These are phyloP conservation scores for Escallonia rubra DNA, from an alignment of 129 eudicot species.

Conservation along the genomic window DNA sequence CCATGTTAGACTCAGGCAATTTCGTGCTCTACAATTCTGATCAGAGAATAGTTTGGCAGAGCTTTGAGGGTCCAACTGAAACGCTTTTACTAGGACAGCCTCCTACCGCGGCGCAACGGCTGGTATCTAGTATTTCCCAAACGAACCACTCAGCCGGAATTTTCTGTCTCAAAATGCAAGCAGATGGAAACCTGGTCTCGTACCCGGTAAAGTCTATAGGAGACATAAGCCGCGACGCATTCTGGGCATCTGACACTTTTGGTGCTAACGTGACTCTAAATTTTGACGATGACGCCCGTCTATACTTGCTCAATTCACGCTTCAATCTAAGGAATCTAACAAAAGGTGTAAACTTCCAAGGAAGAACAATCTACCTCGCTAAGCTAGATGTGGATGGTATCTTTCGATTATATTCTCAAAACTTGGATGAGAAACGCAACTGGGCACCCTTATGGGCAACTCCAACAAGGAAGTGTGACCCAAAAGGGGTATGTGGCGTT, in stretches of 20 bases:
- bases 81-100: conserved; percentile 17
- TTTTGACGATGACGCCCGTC: conserved; percentile 29
- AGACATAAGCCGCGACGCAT: not conserved
- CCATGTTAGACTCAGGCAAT: conserved; percentile 38
- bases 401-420: conserved; percentile 25
- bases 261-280: conserved; percentile 28
- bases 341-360: conserved; percentile 4
- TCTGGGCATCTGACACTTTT: conserved; percentile 2
- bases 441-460: conserved; percentile 24
- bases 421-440: not conserved
- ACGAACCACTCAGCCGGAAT: conserved; percentile 14
- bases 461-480: conserved; percentile 15
- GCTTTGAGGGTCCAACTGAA: conserved; percentile 26
- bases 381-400: conserved; percentile 43
- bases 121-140: conserved; percentile 17
- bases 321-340: conserved; percentile 16
- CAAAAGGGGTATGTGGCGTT: conserved; percentile 35
- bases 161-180: conserved; percentile 39
- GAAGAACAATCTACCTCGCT: conserved; percentile 17
- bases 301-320: conserved; percentile 26
- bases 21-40: conserved; percentile 27
- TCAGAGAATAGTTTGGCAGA: conserved; percentile 13
- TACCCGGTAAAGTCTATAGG: conserved; percentile 19
- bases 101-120: not conserved
- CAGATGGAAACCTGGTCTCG: conserved; percentile 40